Evolutionary conservation across 176 grass and related monocot species (phyloP).

Genomic region (sorghum (Sorghum bicolor)): DNA sequence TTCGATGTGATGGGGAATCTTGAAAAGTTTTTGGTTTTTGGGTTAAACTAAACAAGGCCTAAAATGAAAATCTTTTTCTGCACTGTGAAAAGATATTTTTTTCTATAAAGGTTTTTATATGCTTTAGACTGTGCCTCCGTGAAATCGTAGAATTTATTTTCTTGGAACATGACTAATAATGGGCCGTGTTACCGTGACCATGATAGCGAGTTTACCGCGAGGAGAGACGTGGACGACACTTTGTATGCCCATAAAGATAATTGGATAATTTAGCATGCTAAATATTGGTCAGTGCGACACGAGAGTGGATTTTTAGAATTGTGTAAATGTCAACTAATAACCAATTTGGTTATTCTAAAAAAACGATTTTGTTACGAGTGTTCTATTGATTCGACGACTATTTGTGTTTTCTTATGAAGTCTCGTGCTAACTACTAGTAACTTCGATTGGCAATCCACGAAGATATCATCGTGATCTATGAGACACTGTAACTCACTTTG

Average conservation of each 20-base stretch:
- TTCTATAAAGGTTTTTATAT: not conserved
- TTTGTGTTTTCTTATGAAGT: not conserved
- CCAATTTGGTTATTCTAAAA: too few species aligned
- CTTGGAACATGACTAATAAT: not conserved
- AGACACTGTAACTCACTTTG: too few species aligned
- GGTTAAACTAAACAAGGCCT: not conserved
- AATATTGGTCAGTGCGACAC: not conserved
- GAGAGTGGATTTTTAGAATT: not conserved
- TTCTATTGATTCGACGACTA: not conserved
- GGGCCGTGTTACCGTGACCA: not conserved
- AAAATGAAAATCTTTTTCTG: not conserved
- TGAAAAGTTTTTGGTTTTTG: too few species aligned
- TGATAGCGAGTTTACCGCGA: not conserved
- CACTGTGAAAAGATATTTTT: not conserved
- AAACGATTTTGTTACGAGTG: not conserved
- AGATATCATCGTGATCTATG: too few species aligned
- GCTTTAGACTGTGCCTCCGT: not conserved
- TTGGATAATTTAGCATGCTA: not conserved
- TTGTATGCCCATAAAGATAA: not conserved
- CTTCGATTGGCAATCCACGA: too few species aligned
- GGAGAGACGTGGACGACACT: not conserved
- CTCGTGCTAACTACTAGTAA: too few species aligned
- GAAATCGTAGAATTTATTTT: not conserved
- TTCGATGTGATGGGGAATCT: too few species aligned
- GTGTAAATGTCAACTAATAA: not conserved